Evolutionary conservation across 2,329 filamentous ascomycete genomes (phyloP), one percentile per base, ranked within the genome.

Genomic region (Clarireedia sp.): DNA sequence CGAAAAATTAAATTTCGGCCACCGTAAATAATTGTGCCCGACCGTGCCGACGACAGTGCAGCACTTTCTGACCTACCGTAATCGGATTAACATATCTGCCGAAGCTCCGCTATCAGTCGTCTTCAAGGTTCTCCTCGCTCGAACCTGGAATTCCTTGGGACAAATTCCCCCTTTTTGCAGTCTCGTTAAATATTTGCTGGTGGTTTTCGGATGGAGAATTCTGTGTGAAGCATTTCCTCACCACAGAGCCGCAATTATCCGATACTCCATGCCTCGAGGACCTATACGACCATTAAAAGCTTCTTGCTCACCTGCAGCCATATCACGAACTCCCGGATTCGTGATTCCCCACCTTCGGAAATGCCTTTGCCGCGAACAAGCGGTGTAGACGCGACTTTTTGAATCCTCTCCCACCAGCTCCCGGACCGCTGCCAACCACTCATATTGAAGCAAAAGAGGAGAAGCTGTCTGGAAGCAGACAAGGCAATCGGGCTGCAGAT

Each of bases 341-440:
- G 19, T 17, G 9, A 29, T 29, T 12, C 33, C 23, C 41, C 51
- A 38, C 17, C 21, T 49, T 33, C 47, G 29, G 48, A 33, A 45
- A 46, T 21, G 6, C 26, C 23, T 37, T 24, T 41, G 19, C 33
- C 46, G 51, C 51, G 51, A 53, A 53, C 43, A 53, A 53, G 51
- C 51, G 51, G 51, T 53, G 53, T 44, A 44, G 48, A 51, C 17
- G 48, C 29, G 53, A 53, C 33, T 36, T 36, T 33, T 8, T 29
- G n/a, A 36, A 44, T 21, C 24, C 37, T 44, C 23, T 44, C 26
- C 10, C 29, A 41, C 38, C 38, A 41, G 38, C 16, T 41, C n/a
- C 38, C 19, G 29, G 21, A 24, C 23, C 26, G 19, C 41, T 33
- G n/a, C 49, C 49, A 44, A 44, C 49, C 49, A 44, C 37, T 29